A percentile compares a stretch with the other conserved stretches of the same genome.
Conservation (phyloP, 371 early-diverging fungal genomes). For the Nematocida sp. region DNA sequence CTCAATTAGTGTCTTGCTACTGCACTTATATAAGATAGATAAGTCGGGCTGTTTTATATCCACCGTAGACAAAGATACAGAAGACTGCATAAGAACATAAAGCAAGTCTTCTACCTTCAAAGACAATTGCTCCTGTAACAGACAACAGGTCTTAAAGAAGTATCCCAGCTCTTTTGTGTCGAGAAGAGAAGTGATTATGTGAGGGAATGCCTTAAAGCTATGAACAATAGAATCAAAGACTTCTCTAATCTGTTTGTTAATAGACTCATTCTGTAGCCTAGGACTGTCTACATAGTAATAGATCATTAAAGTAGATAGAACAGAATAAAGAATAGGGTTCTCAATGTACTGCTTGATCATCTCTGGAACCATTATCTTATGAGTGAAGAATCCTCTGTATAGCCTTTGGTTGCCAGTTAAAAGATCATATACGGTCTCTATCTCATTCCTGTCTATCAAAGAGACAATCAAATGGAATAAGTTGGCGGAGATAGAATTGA, state of each 20-base stretch:
- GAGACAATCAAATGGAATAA: slow-evolving; percentile 29
- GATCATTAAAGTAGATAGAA: slow-evolving; percentile 21
- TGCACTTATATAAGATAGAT: slow-evolving; percentile 9
- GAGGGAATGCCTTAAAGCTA: neutral
- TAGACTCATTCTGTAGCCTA: neutral
- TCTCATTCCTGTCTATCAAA: slow-evolving; percentile 19
- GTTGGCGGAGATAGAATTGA: neutral
- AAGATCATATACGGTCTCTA: slow-evolving; percentile 28
- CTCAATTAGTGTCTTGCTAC: slow-evolving; percentile 20
- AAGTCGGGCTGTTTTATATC: neutral
- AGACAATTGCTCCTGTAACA: slow-evolving; percentile 1
- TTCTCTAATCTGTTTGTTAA: slow-evolving; percentile 19
- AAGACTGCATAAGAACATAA: neutral
- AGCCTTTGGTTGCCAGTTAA: slow-evolving; percentile 1
- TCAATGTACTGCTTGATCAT: neutral
- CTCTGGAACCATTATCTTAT: neutral
- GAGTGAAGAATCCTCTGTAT: slow-evolving; percentile 20
- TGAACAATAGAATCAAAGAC: neutral
- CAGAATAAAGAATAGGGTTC: slow-evolving; percentile 3
- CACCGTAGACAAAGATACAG: neutral
- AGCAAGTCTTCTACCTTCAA: slow-evolving; percentile 1
- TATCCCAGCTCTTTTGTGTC: slow-evolving; percentile 39
- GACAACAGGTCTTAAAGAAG: slow-evolving; percentile 28
- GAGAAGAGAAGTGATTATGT: neutral
- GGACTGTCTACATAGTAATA: slow-evolving; percentile 32